A percentile compares a stretch with the other conserved stretches of the same genome.
Evolutionary conservation across 1,284 basidiomycete genomes (phyloP).

Genomic region (Stygiomarasmius scandens): DNA sequence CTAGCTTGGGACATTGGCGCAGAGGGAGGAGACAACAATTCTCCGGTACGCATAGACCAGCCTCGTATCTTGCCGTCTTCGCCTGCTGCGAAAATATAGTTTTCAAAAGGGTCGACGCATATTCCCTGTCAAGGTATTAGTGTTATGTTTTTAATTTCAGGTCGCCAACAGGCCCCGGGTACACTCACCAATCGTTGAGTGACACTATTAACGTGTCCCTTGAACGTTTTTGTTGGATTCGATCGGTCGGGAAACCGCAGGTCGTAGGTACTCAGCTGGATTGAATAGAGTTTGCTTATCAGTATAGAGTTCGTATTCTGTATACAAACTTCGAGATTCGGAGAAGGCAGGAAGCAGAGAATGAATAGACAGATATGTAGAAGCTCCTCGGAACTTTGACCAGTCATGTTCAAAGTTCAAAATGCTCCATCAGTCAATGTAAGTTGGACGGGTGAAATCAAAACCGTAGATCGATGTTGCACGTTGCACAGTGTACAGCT

Average conservation of each 20-base stretch:
- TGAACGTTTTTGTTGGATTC: slow-evolving; percentile 49
- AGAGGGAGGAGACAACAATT: slow-evolving; percentile 30
- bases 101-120: slow-evolving; percentile 56
- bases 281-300: background rate
- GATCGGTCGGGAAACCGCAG: slow-evolving; percentile 51
- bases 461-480: too few species aligned
- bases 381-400: too few species aligned
- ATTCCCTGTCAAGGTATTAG: slow-evolving; percentile 50
- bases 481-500: too few species aligned
- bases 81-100: slow-evolving; percentile 75
- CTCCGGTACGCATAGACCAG: slow-evolving; percentile 67
- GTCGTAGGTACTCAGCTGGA: slow-evolving; percentile 46
- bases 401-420: too few species aligned
- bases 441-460: too few species aligned
- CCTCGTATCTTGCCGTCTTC: slow-evolving; percentile 62
- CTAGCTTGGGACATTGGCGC: background rate
- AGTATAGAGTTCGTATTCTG: too few species aligned
- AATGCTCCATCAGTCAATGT: too few species aligned
- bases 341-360: too few species aligned
- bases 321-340: too few species aligned
- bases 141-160: background rate
- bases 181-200: slow-evolving; percentile 51
- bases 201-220: slow-evolving; percentile 60
- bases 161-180: slow-evolving; percentile 20
- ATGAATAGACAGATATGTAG: too few species aligned